These are phyloP conservation scores for Metschnikowia amazonensis DNA, from an alignment of 805 yeast species.

Conservation along the genomic window DNA sequence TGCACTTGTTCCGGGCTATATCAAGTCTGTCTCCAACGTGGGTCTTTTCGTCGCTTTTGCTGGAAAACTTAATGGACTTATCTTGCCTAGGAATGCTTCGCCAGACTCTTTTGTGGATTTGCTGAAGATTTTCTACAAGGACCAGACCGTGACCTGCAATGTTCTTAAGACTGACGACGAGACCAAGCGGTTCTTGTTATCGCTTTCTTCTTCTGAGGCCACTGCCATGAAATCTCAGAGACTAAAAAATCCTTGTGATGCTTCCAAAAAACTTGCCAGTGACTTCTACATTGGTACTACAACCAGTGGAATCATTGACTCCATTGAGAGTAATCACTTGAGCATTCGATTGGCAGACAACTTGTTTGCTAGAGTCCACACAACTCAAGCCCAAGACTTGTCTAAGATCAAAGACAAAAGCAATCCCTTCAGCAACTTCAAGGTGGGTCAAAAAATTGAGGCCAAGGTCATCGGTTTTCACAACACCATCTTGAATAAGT, in stretches of 20 bases:
- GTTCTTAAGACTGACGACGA: constrained; percentile 67
- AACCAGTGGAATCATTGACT: constrained; percentile 57
- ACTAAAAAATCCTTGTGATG: constrained; percentile 58
- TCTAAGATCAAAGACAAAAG: constrained; percentile 53
- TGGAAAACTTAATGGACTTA: constrained; percentile 76
- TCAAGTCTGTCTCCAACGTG: constrained; percentile 69
- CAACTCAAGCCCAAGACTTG: constrained; percentile 58
- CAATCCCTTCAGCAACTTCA: constrained; percentile 57
- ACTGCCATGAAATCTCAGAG: constrained; percentile 9
- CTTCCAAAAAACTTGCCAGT: constrained; percentile 40
- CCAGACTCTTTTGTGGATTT: constrained; percentile 51
- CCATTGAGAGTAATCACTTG: constrained; percentile 69
- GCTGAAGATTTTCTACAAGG: constrained; percentile 48
- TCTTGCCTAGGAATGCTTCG: constrained; percentile 68
- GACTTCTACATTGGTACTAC: constrained; percentile 59
- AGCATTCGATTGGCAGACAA: constrained; percentile 74
- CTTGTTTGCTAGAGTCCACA: constrained; percentile 74
- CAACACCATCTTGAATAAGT: constrained; percentile 64
- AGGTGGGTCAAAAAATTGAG: constrained; percentile 52
- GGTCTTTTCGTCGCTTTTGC: constrained; percentile 86
- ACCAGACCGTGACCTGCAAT: constrained; percentile 69
- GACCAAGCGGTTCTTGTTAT: constrained; percentile 64
- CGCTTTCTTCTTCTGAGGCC: constrained; percentile 39
- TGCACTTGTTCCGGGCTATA: constrained; percentile 61
- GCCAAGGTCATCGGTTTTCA: constrained; percentile 75